A percentile compares a stretch with the other conserved stretches of the same genome.
phyloP scores from a whole-genome alignment of 345 rosid genomes.

The Turnera subulata region DNA sequence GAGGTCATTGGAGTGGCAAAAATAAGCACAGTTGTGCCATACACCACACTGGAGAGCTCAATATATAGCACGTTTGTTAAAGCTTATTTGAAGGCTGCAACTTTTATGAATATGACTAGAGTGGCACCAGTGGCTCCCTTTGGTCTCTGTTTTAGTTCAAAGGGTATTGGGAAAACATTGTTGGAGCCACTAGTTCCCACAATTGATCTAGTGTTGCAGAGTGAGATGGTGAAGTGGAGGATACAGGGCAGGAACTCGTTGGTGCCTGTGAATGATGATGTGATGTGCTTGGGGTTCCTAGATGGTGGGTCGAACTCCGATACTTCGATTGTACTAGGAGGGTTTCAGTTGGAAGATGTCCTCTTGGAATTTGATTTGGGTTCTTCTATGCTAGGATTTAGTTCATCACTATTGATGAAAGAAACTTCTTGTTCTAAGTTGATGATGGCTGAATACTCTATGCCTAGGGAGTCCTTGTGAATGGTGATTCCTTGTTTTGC shows the following conservation, averaged over 20 bases:
- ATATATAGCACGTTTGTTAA: conserved; percentile 36
- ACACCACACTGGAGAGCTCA: conserved; percentile 56
- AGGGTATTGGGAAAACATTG: not conserved
- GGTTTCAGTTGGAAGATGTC: conserved; percentile 66
- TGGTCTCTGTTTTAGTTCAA: conserved; percentile 38
- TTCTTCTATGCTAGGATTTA: conserved; percentile 61
- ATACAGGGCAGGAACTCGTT: conserved; percentile 47
- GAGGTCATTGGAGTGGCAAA: conserved; percentile 20
- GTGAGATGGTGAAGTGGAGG: conserved; percentile 90
- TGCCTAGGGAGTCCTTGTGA: conserved; percentile 1
- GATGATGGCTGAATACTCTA: not conserved
- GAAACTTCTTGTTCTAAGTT: conserved; percentile 29
- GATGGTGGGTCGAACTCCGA: conserved; percentile 52
- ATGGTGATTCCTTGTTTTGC: not conserved
- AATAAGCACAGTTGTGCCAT: conserved; percentile 63
- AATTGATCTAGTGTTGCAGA: conserved; percentile 69
- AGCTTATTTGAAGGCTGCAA: conserved; percentile 47
- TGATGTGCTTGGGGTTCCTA: conserved; percentile 61
- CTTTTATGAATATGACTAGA: conserved; percentile 32
- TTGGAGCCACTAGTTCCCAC: conserved; percentile 34
- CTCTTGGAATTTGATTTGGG: conserved; percentile 63
- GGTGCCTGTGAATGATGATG: conserved; percentile 48
- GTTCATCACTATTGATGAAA: conserved; percentile 21
- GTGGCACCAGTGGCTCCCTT: conserved; percentile 53
- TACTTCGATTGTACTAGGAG: conserved; percentile 56